phyloP scores from a whole-genome alignment of 805 yeast genomes.

The Saccharomycopsis microspora region DNA sequence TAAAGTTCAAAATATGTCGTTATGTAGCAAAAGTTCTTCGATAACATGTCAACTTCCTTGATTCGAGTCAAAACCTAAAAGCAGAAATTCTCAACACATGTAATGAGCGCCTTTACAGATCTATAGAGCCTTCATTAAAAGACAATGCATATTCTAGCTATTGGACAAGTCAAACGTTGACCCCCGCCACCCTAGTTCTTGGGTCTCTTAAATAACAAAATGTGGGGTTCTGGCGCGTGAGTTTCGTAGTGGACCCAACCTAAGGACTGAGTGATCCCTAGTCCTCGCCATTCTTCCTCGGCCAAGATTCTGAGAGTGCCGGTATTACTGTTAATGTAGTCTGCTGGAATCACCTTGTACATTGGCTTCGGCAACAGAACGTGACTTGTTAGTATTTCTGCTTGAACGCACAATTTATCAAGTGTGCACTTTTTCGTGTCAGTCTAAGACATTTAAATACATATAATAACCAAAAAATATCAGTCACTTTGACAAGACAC shows the following conservation, averaged over 20 bases:
- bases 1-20: too few relatives aligned
- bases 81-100: too few relatives aligned
- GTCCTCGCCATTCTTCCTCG: slow-evolving; percentile 98
- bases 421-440: neutral
- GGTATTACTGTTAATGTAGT: slow-evolving; percentile 85
- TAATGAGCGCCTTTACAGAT: too few relatives aligned
- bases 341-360: slow-evolving; percentile 89
- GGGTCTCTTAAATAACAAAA: slow-evolving; percentile 56
- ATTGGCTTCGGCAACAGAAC: slow-evolving; percentile 94
- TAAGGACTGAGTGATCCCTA: slow-evolving; percentile 92
- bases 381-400: slow-evolving; percentile 39
- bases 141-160: too few relatives aligned
- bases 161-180: too few relatives aligned
- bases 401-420: neutral
- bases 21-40: too few relatives aligned
- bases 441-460: neutral
- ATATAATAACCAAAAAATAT: neutral
- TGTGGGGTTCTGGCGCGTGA: slow-evolving; percentile 98
- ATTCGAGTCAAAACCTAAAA: too few relatives aligned
- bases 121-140: too few relatives aligned
- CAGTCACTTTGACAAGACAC: too few relatives aligned
- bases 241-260: slow-evolving; percentile 99
- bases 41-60: too few relatives aligned
- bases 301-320: slow-evolving; percentile 84
- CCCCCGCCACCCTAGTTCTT: neutral